phyloP scores from a whole-genome alignment of 1,284 basidiomycete species.

The Rhodotorula sp. region DNA sequence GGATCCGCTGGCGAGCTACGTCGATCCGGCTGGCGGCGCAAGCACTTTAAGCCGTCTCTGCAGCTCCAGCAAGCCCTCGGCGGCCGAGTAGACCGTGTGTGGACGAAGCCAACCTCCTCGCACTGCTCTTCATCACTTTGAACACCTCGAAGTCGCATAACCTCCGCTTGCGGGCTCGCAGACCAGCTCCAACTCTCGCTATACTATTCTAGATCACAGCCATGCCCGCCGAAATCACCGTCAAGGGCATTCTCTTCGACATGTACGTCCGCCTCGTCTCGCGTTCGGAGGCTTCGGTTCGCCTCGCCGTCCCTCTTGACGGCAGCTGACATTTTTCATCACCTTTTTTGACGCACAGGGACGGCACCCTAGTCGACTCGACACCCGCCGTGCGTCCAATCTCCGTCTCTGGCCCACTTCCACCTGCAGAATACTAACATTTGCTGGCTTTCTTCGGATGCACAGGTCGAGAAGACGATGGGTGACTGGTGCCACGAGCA shows the following conservation, averaged over 20 bases:
- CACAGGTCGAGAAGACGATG: constrained; percentile 28
- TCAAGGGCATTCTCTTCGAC: constrained; percentile 33
- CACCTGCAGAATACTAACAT: background rate
- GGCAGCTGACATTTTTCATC: background rate
- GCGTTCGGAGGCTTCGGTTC: too few relatives aligned
- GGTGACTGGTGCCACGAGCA: constrained; percentile 29
- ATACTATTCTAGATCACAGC: background rate
- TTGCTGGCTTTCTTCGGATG: too few relatives aligned
- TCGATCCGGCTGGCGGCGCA: too few relatives aligned
- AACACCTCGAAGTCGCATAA: background rate
- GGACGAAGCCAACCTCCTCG: too few relatives aligned
- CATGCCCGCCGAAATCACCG: constrained; percentile 25
- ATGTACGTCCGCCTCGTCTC: constrained; percentile 13
- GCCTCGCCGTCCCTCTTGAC: background rate
- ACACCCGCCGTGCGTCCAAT: constrained; percentile 17
- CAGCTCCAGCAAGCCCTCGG: background rate
- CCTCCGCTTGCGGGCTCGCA: too few relatives aligned
- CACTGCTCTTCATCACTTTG: too few relatives aligned
- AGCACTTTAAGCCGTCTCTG: background rate
- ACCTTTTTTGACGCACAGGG: constrained; percentile 15
- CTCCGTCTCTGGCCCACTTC: background rate
- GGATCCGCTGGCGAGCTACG: too few relatives aligned
- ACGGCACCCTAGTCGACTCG: constrained; percentile 39
- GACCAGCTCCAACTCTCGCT: too few relatives aligned
- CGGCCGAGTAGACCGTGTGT: background rate